phyloP scores from a whole-genome alignment of 352 stramenopile genomes.

The Globisporangium cederbergense region DNA sequence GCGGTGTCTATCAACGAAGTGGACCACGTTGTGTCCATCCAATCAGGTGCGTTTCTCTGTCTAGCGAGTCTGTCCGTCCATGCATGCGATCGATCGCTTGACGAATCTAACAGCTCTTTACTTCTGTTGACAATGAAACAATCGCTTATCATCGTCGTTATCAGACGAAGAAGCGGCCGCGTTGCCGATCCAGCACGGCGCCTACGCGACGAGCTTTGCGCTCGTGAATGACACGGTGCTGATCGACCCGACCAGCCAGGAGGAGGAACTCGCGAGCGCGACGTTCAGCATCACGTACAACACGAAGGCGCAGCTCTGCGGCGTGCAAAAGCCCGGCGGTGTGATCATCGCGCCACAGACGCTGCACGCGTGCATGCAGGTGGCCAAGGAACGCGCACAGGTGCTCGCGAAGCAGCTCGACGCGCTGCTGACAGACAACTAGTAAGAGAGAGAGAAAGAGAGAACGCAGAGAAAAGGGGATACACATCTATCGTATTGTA shows the following conservation, averaged over 20 bases:
- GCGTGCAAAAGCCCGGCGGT: slow-evolving; percentile 74
- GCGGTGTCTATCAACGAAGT: slow-evolving; percentile 57
- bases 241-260: slow-evolving; percentile 67
- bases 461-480: too few species aligned
- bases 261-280: slow-evolving; percentile 58
- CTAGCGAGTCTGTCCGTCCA: background rate
- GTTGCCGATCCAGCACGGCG: slow-evolving; percentile 53
- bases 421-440: background rate
- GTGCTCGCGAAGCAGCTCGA: slow-evolving; percentile 42
- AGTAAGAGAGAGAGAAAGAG: slow-evolving; percentile 6
- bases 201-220: slow-evolving; percentile 68
- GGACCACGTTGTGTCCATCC: slow-evolving; percentile 70
- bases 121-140: background rate
- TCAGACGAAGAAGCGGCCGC: slow-evolving; percentile 46
- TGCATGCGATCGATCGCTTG: background rate
- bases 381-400: slow-evolving; percentile 43
- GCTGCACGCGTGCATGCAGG: slow-evolving; percentile 62
- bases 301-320: slow-evolving; percentile 52
- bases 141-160: background rate
- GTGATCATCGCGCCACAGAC: slow-evolving; percentile 35
- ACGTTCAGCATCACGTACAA: slow-evolving; percentile 69
- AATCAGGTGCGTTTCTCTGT: slow-evolving; percentile 32
- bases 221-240: slow-evolving; percentile 53
- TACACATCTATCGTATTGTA: background rate
- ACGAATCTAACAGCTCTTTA: background rate